phyloP scores from a whole-genome alignment of 805 yeast species.

The Cyberlindnera euphorbiiphila region DNA sequence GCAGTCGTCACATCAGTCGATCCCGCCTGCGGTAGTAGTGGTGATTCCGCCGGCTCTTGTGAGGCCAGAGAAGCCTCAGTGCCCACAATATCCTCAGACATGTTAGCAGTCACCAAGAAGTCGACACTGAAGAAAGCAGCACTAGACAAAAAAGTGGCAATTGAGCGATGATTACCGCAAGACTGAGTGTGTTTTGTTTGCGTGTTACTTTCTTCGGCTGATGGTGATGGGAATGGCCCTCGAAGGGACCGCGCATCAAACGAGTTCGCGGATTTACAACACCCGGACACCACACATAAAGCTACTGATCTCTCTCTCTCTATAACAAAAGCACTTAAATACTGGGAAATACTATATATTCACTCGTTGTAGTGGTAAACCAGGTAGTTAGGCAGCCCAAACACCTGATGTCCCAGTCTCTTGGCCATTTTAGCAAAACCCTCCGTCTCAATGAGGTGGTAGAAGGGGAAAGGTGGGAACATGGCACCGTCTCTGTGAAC shows the following conservation, averaged over 20 bases:
- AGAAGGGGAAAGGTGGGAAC: conserved; percentile 98
- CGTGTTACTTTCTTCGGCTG: neutral
- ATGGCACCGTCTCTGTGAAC: conserved; percentile 99
- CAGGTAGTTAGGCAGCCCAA: conserved; percentile 90
- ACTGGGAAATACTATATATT: neutral
- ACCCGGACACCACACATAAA: neutral
- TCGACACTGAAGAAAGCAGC: too few relatives aligned
- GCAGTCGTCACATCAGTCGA: neutral
- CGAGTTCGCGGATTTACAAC: conserved; percentile 1
- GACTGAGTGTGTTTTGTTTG: too few relatives aligned
- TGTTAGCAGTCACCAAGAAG: conserved; percentile 1
- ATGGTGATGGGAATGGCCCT: neutral
- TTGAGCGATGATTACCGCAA: too few relatives aligned
- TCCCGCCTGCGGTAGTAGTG: conserved; percentile 4
- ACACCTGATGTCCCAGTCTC: conserved; percentile 84
- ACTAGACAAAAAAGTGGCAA: too few relatives aligned
- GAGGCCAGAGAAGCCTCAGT: neutral
- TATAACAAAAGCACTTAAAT: neutral
- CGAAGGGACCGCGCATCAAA: neutral
- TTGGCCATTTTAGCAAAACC: conserved; percentile 99
- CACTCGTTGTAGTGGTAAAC: conserved; percentile 88
- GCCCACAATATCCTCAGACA: neutral
- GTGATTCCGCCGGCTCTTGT: neutral
- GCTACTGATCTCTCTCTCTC: too few relatives aligned
- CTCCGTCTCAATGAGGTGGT: conserved; percentile 94